Percentiles rank a stretch among this genome's conserved stretches.
Conservation (phyloP, 169 alveolate species). For the Plasmodium reichenowi region DNA sequence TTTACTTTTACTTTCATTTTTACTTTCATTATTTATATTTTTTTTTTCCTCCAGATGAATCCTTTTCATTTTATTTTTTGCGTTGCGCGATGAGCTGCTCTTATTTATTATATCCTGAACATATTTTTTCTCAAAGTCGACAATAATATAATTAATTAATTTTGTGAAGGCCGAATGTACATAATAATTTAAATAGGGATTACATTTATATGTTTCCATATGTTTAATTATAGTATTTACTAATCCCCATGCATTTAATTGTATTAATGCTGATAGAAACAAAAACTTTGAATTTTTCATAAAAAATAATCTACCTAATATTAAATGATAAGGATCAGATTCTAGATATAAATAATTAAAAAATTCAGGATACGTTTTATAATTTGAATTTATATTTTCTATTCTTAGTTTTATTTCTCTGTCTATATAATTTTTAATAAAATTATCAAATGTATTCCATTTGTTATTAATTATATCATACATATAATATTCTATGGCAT, state of each 20-base stretch:
- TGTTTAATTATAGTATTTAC: slow-evolving; percentile 9
- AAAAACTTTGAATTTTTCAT: slow-evolving; percentile 31
- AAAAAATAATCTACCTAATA: slow-evolving; percentile 34
- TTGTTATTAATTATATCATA: slow-evolving; percentile 27
- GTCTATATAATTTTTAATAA: slow-evolving; percentile 33
- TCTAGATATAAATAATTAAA: slow-evolving; percentile 31
- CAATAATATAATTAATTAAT: background rate
- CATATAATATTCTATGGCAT: slow-evolving; percentile 20
- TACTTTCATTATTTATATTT: background rate
- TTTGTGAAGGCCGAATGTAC: slow-evolving; percentile 3
- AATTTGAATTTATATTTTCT: slow-evolving; percentile 22
- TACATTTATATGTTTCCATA: slow-evolving; percentile 32
- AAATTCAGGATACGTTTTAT: slow-evolving; percentile 2
- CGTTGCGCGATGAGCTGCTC: background rate
- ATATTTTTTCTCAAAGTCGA: slow-evolving; percentile 6
- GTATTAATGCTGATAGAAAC: slow-evolving; percentile 33
- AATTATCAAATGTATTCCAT: slow-evolving; percentile 18
- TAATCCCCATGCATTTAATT: slow-evolving; percentile 55
- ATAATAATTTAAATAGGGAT: slow-evolving; percentile 50
- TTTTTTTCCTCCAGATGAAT: background rate
- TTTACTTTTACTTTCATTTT: background rate
- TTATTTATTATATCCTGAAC: background rate
- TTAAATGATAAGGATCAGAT: slow-evolving; percentile 21
- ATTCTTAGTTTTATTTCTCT: slow-evolving; percentile 48
- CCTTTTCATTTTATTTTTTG: background rate